A percentile compares a stretch with the other conserved stretches of the same genome.
Evolutionary conservation across 805 yeast species (phyloP).

Genomic region (Lipomyces lipofer): DNA sequence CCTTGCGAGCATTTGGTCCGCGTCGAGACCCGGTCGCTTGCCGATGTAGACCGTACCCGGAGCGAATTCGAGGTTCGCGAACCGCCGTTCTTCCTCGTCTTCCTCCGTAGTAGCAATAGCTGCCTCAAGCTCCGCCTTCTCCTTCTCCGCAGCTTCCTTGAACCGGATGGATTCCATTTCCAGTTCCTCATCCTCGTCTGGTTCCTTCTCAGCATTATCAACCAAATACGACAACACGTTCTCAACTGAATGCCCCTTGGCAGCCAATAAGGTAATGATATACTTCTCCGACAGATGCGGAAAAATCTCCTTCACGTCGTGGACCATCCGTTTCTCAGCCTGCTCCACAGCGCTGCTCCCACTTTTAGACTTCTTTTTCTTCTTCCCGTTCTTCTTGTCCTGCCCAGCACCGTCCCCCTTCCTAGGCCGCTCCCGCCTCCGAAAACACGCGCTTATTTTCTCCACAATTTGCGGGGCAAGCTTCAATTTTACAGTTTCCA

Average conservation of each 20-base stretch:
- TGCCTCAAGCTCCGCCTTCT: neutral
- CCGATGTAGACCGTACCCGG: conserved; percentile 25
- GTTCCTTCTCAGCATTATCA: conserved; percentile 4
- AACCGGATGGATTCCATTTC: neutral
- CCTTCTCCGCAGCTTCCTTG: neutral
- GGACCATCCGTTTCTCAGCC: conserved; percentile 12
- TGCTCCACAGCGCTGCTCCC: neutral
- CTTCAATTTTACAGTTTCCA: conserved; percentile 14
- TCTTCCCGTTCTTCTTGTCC: neutral
- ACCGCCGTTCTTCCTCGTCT: conserved; percentile 8
- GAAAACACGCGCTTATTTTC: conserved; percentile 1
- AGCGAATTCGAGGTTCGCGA: conserved; percentile 22
- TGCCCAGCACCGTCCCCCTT: neutral
- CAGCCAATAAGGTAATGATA: conserved; percentile 3
- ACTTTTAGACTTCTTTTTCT: neutral
- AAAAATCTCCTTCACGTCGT: conserved; percentile 13
- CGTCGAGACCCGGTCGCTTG: conserved; percentile 7
- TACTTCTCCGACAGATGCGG: conserved; percentile 12
- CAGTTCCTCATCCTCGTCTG: neutral
- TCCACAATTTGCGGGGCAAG: neutral
- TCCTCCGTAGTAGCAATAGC: neutral
- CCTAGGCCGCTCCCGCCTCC: neutral
- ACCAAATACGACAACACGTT: conserved; percentile 15
- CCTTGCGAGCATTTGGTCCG: conserved; percentile 19
- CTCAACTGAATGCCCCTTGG: conserved; percentile 4